Evolutionary conservation across 306 rosid genomes (phyloP), one percentile per base, ranked within the genome.

Genomic region (Carpinus viminea): DNA sequence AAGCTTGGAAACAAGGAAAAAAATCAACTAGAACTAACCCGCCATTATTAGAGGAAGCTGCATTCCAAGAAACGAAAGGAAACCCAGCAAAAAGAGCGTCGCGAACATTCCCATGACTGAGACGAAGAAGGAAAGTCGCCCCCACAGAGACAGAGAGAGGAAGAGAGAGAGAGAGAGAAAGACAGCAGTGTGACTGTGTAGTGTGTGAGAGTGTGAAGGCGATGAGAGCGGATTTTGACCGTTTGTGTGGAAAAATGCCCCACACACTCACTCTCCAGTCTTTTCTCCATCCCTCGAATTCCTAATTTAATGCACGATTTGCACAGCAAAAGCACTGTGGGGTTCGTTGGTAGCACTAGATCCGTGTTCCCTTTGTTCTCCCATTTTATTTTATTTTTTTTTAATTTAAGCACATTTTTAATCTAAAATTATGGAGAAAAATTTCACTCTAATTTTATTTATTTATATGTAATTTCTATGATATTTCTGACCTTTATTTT

Each of bases 11-110:
- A 74, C 11, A 76, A 74, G 84, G 85, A 59, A 76, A 82, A 82
- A 20, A 72, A 28, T 43, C 11, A 3, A 20, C 76, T 70, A 12
- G 78, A 81, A 83, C 96, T 77, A 68, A 95, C 98, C 99, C 74
- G 99, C 96, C 87, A 88, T 87, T 81, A 76, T 79, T 28, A 72
- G 50, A 76, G 88, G 93, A 70, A 90, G 84, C 70, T 90, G 89
- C 88, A 83, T 78, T 82, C 86, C 94, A 60, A 93, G 83, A 83
- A 95, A 84, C 54, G 79, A 66, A 61, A 92, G 71, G 71, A 85
- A 74, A 68, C 89, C 90, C 75, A 92, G 77, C 59, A 91, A 85
- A 74, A 81, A 85, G 26, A 74, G 72, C 43, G 59, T 61, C 36
- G 78, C 72, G 74, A 4, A 73, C 73, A 79, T 73, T 56, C 17